Base-by-base conservation (phyloP, 805 yeast genomes). In the Isabelozyma rhagii region DNA sequence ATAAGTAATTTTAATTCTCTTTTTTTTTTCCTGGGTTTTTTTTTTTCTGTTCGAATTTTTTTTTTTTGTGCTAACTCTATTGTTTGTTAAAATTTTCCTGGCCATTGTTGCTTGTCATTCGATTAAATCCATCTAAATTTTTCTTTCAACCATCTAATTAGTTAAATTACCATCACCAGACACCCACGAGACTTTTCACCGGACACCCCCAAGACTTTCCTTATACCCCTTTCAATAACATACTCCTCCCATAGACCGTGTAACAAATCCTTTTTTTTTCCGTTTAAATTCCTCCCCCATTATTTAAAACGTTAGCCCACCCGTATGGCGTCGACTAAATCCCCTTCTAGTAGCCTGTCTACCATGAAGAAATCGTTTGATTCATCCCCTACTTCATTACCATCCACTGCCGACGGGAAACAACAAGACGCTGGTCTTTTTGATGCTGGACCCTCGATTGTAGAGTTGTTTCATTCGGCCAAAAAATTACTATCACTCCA, bases 401-500 rank as follows among this genome's bases (percentile, higher is more conserved):
- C 10, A 29, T 29, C 34, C 10, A 8, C 34, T 8, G 10, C 34
- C 8, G 10, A 29, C 34, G 34, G 10, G 34, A 10, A 8, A 8
- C 8, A 29, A 10, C 34, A 8, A 8, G 34, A 29, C 34, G 10
- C 34, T 29, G 10, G 10, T 29, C 10, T 29, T 8, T 41, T 42
- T 9, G 45, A 42, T 3, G 14, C 13, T 5, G 45, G 48, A 34
- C 78, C 78, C 11, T 67, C 76, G 8, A 70, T 74, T 17, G 61
- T 64, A 53, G 78, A 74, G 54, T 69, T 74, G 38, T 72, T 72
- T 52, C 55, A 65, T 57, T 72, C 75, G 29, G 79, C 77, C 8
- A 71, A 68, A 51, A 69, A 67, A 49, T 59, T 74, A 29, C 57
- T 74, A 44, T 59, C 71, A 15, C 61, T 74, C 41, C 74, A 72